Conservation (phyloP, 805 yeast genomes). For the Cyberlindnera petersonii region DNA sequence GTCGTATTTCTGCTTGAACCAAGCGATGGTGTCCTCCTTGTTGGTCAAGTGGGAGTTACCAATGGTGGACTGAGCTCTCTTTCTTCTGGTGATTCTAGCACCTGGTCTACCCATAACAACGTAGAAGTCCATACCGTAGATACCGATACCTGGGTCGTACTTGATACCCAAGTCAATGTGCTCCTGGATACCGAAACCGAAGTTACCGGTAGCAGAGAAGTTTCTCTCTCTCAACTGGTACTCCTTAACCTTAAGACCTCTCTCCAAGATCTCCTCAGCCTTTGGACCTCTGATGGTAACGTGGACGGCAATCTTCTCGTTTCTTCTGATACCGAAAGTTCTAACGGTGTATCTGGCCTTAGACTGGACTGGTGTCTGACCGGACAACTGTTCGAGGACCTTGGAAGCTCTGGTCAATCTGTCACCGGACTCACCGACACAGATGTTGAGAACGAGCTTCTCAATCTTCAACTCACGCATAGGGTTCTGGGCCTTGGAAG, state of each 20-base stretch:
- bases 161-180: slow-evolving; percentile 99
- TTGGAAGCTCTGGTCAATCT: slow-evolving; percentile 99
- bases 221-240: slow-evolving; percentile 91
- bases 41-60: slow-evolving; percentile 91
- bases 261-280: slow-evolving; percentile 98
- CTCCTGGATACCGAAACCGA: slow-evolving; percentile 99
- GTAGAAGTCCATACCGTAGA: slow-evolving; percentile 99
- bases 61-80: slow-evolving; percentile 83
- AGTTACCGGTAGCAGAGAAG: slow-evolving; percentile 99
- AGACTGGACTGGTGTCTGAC: slow-evolving; percentile 99
- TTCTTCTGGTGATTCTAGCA: slow-evolving; percentile 97
- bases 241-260: slow-evolving; percentile 99
- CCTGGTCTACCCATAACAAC: slow-evolving; percentile 99
- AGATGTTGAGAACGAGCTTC: slow-evolving; percentile 98
- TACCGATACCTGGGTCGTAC: slow-evolving; percentile 99
- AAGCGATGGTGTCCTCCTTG: slow-evolving; percentile 91
- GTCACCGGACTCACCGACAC: slow-evolving; percentile 99
- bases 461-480: slow-evolving; percentile 99
- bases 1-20: slow-evolving; percentile 99
- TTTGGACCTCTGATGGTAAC: slow-evolving; percentile 99
- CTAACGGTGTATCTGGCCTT: slow-evolving; percentile 99
- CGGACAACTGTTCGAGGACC: slow-evolving; percentile 99
- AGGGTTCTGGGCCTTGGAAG: slow-evolving; percentile 74
- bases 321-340: slow-evolving; percentile 99
- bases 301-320: slow-evolving; percentile 99